These are phyloP conservation scores for Clarireedia homoeocarpa DNA, from an alignment of 2,329 filamentous ascomycete species.

Conservation along the genomic window DNA sequence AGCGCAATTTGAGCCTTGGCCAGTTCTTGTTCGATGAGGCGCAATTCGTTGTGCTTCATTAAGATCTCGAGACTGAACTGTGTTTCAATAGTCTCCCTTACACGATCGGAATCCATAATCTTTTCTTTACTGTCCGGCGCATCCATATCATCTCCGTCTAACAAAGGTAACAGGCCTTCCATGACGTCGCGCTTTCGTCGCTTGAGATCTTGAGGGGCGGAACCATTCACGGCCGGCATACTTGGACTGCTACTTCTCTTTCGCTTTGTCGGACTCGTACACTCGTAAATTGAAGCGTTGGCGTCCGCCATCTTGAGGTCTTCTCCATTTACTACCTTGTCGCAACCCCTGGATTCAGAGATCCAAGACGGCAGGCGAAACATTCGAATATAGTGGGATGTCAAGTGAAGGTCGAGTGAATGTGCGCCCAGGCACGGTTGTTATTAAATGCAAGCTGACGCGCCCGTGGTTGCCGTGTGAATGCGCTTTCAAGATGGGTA, in stretches of 20 bases:
- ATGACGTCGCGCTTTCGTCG: slow-evolving; percentile 27
- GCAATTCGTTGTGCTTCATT: slow-evolving; percentile 88
- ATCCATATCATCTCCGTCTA: slow-evolving; percentile 14
- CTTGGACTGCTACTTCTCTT: slow-evolving; percentile 19
- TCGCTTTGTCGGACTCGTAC: slow-evolving; percentile 20
- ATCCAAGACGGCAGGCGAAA: slow-evolving; percentile 49
- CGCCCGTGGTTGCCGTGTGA: not conserved
- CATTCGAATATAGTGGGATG: slow-evolving; percentile 40
- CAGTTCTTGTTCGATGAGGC: slow-evolving; percentile 90
- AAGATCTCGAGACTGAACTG: slow-evolving; percentile 89
- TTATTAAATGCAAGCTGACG: not conserved
- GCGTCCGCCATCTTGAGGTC: slow-evolving; percentile 33
- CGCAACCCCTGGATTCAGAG: slow-evolving; percentile 49
- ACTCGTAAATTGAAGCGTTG: slow-evolving; percentile 18
- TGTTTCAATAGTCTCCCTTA: slow-evolving; percentile 54
- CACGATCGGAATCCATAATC: slow-evolving; percentile 22
- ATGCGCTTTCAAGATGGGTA: not conserved
- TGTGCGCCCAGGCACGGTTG: slow-evolving; percentile 3
- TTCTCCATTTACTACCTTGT: slow-evolving; percentile 38
- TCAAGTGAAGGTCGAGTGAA: not conserved
- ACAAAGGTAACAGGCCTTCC: not conserved
- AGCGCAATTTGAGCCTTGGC: slow-evolving; percentile 91
- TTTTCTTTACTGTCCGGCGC: slow-evolving; percentile 12
- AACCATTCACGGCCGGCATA: slow-evolving; percentile 4
- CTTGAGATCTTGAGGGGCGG: slow-evolving; percentile 24